Evolutionary conservation across 495 filamentous ascomycete species (phyloP), one percentile per base, ranked within the genome.

Genomic region (Hypoxylon perforatum): DNA sequence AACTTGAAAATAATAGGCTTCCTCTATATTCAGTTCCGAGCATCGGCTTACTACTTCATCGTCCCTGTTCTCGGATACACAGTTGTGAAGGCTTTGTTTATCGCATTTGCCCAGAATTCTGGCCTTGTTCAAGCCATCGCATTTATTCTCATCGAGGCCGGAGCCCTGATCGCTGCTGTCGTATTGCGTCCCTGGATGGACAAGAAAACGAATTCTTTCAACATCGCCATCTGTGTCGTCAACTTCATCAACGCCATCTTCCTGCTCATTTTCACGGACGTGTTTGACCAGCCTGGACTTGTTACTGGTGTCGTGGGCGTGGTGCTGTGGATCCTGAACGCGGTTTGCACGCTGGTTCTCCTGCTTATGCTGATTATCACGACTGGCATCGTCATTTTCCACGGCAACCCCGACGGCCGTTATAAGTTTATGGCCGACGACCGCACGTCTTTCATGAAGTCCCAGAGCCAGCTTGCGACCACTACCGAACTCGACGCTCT

Each of bases 391-490:
- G 90, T 94, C 19, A 82, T 98, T 61, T 84, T 92, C 69, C 91
- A 91, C 36, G 96, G 97, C 82, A 95, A 99, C 80, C 95, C 95
- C 9, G 95, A 99, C 73, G 91, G 91, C 30, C 91, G 95, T 23
- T 99, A 98, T 78, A 93, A 97, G 77, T 92, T 91, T 53, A 97
- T 99, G 93, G 88, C 89, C 49, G 95, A 98, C 72, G 95, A 98
- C 77, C 90, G 95, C 52, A 93, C 91, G 45, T 97, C 94, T 4
- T 97, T 98, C 77, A 97, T 97, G 88, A 99, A 99, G 82, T 97
- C 94, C 10, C 90, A 96, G 70, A 90, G 90, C 12, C 87, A 93
- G 66, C 83, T 98, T 61, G 91, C 85, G 33, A 76, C 80, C 9
- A 79, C 78, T 15, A 94, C 90, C 14, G 95, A 99, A 73, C 84